Base-by-base conservation (phyloP, 2,329 filamentous ascomycete genomes). In the Lachnellula subtilissima region DNA sequence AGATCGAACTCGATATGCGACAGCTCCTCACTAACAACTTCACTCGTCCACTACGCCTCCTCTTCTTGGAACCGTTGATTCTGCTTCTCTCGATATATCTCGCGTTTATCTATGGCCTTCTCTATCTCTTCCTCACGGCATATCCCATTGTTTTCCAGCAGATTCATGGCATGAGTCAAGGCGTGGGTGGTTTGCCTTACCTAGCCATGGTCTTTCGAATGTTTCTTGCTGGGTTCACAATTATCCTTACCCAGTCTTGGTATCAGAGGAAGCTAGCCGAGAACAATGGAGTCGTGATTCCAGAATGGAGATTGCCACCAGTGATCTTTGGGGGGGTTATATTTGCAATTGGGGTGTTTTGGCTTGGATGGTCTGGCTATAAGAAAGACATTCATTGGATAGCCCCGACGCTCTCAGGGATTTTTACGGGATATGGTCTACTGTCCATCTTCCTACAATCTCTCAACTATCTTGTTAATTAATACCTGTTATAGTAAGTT, bases 381-480 rank as follows among this genome's bases (percentile, higher is more conserved):
- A 54, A 43, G 15, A 32, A 40, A 12, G 22, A 78, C 48, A 74
- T 85, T 19, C 82, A 83, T 72, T 86, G 83, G 83, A 79, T 82
- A 52, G 81, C 82, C 4, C 83, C 83, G 8, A 75, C 80, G 7
- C 70, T 78, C 7, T 84, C 81, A 5, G 83, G 83, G 50, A 69
- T 86, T 48, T 75, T 78, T 73, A 79, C 84, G 50, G 88, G 88
- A 5, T 86, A 89, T 46, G 88, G 88, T 5, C 83, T 91, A 67
- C 85, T 90, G 75, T 87, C 85, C 32, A 89, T 92, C 67, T 91
- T 91, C 77, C 82, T 92, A 46, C 86, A 88, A 62, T 78, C 85
- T 6, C 74, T 92, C 59, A 92, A 91, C 74, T 91, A 91, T 69
- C 80, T 91, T 5, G 85, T 91, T 57, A 87, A 91, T 65, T 83